Evolutionary conservation across 306 rosid species (phyloP).

Genomic region (Medicago arabica): DNA sequence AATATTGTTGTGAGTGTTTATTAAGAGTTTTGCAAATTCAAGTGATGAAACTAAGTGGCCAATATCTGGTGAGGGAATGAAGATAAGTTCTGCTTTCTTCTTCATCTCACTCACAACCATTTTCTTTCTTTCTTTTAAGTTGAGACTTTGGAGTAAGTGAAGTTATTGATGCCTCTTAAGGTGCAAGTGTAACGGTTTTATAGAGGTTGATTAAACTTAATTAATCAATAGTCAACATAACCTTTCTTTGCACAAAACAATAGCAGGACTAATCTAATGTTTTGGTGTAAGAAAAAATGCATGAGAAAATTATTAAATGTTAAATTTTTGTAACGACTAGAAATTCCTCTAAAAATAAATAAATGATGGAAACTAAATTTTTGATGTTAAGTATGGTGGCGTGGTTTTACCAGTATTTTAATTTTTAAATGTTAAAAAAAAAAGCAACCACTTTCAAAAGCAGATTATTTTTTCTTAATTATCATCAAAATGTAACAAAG

Average conservation of each 20-base stretch:
- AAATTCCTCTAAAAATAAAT: too few species aligned
- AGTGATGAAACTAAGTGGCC: constrained; percentile 60
- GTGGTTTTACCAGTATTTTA: too few species aligned
- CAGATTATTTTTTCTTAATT: too few species aligned
- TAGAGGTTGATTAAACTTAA: not conserved
- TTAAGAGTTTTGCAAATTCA: constrained; percentile 55
- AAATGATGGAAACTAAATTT: too few species aligned
- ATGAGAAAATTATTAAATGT: too few species aligned
- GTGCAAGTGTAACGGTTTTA: not conserved
- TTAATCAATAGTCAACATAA: not conserved
- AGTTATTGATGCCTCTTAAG: not conserved
- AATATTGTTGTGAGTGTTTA: constrained; percentile 41
- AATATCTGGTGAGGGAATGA: constrained; percentile 55
- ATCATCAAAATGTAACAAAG: too few species aligned
- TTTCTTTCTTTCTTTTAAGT: not conserved
- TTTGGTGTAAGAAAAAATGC: too few species aligned
- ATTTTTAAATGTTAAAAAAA: too few species aligned
- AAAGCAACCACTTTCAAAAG: too few species aligned
- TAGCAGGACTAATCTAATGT: too few species aligned
- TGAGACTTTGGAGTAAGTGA: not conserved
- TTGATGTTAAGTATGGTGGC: too few species aligned
- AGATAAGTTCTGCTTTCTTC: constrained; percentile 48
- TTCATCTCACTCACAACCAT: constrained; percentile 23
- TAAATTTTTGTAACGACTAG: too few species aligned
- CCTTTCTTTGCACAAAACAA: not conserved